Base-by-base conservation (phyloP, 345 rosid species). In the Diplotaxis tenuifolia region DNA sequence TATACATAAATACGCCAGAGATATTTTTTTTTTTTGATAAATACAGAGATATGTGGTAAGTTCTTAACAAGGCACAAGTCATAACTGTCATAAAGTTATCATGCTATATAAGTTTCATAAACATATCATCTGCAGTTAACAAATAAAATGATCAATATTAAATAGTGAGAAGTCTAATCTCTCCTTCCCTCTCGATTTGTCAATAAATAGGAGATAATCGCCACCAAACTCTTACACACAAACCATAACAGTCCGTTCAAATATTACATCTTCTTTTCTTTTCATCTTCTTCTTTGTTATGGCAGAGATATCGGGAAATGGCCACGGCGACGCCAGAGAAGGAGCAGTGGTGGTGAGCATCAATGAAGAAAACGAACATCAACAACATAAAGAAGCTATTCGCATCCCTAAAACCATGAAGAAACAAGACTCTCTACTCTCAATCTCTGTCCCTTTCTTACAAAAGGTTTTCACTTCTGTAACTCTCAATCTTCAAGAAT, bases 371-470 rank as follows among this genome's bases (percentile, higher is more conserved):
- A 80, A 52, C 2, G 62, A 54, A 50, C 61, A 27, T 62, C 60
- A 71, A 60, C 73, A 56, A 29, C 82, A 73, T 54, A 42, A 18
- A 49, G 66, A 76, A 57, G 71, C 64, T 42, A 23, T 9, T 32
- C 66, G 19, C 7, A 23, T 7, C 38, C 5, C 32, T 0, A 54
- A 27, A 55, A 57, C 81, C 75, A 57, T 68, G n/a, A 27, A 75
- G 67, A 83, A 69, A 27, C 86, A 73, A 72, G 88, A 84, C 34
- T 78, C 85, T 10, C 40, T 45, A 67, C 72, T 81, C 65, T 50
- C 77, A 11, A 21, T 88, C 79, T 85, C 92, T 73, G 87, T 91
- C 7, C 81, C 89, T 76, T 86, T 94, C 88, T 15, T 87, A 19
- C 98, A 94, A 62, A 94, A 91, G 93, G 97, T 88, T 62, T 65